Conservation (phyloP, 805 yeast genomes). For the Metschnikowia henanensis region DNA sequence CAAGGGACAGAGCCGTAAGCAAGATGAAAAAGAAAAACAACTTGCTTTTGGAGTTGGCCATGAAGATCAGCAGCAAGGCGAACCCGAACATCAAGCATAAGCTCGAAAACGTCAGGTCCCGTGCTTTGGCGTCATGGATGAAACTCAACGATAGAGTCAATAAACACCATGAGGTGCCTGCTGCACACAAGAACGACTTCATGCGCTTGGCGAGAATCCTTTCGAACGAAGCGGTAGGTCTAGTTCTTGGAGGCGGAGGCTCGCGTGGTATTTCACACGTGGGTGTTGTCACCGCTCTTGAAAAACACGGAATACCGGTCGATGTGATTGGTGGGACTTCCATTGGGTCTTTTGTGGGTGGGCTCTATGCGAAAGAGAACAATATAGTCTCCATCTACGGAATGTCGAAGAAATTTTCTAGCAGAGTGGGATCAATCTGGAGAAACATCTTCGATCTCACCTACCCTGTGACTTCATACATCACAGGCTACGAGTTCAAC, state of each 20-base stretch:
- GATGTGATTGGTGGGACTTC: constrained; percentile 97
- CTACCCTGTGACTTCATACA: constrained; percentile 90
- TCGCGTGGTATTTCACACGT: constrained; percentile 93
- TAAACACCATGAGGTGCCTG: constrained; percentile 18
- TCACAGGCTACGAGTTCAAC: constrained; percentile 96
- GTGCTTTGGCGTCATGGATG: constrained; percentile 28
- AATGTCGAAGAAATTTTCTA: constrained; percentile 81
- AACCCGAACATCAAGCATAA: constrained; percentile 34
- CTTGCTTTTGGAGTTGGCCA: constrained; percentile 37
- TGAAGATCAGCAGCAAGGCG: constrained; percentile 31
- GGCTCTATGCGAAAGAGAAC: constrained; percentile 89
- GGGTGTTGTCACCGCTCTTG: constrained; percentile 88
- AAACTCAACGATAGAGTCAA: constrained; percentile 25
- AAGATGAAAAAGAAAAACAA: constrained; percentile 20
- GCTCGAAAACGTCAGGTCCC: constrained; percentile 33
- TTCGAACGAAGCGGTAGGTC: constrained; percentile 91
- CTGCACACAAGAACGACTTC: constrained; percentile 61
- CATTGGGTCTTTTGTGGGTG: constrained; percentile 95
- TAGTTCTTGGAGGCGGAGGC: constrained; percentile 97
- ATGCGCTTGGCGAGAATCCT: constrained; percentile 84
- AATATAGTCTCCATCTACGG: constrained; percentile 91
- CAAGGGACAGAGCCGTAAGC: constrained; percentile 21
- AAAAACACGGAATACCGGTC: constrained; percentile 89
- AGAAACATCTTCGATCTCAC: constrained; percentile 81
- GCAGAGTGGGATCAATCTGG: constrained; percentile 84